These are phyloP conservation scores for Mycena amicta DNA, from an alignment of 768 basidiomycete genomes.

Conservation along the genomic window DNA sequence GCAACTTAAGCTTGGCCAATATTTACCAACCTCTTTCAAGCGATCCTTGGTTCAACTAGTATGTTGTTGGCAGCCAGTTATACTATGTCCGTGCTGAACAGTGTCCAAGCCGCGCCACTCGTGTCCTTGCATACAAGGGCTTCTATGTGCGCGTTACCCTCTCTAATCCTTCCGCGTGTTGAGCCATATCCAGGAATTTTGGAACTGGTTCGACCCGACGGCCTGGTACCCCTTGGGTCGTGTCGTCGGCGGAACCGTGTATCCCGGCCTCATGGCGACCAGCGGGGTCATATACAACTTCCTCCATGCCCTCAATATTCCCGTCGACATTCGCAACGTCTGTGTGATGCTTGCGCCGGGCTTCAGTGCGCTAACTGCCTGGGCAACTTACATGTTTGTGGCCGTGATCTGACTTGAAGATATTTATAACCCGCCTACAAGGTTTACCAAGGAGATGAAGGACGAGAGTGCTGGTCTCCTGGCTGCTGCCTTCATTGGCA, in stretches of 20 bases:
- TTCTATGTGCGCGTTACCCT: slow-evolving; percentile 75
- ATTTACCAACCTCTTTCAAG: slow-evolving; percentile 41
- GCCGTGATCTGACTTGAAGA: too few relatives aligned
- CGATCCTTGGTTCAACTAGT: slow-evolving; percentile 99
- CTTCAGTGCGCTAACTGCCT: slow-evolving; percentile 95
- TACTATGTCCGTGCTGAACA: slow-evolving; percentile 7
- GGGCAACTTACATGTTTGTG: slow-evolving; percentile 90
- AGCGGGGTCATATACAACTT: slow-evolving; percentile 95
- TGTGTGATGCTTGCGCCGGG: slow-evolving; percentile 97
- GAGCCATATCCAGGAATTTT: slow-evolving; percentile 76
- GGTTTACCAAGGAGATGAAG: slow-evolving; percentile 97
- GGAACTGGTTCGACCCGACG: slow-evolving; percentile 99
- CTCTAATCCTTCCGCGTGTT: neutral
- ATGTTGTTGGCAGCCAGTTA: slow-evolving; percentile 38
- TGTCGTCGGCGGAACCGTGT: slow-evolving; percentile 97
- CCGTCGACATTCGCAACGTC: slow-evolving; percentile 95
- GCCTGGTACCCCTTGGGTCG: slow-evolving; percentile 99
- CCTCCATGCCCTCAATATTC: slow-evolving; percentile 85
- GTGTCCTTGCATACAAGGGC: slow-evolving; percentile 86
- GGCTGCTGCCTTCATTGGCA: slow-evolving; percentile 97
- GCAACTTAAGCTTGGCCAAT: neutral
- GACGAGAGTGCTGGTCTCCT: slow-evolving; percentile 94
- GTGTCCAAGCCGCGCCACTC: slow-evolving; percentile 80
- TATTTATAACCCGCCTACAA: too few relatives aligned
- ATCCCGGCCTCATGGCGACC: slow-evolving; percentile 98